A percentile compares a stretch with the other conserved stretches of the same genome.
Conservation (phyloP, 495 filamentous ascomycete species). For the Penicillium samsonianum region DNA sequence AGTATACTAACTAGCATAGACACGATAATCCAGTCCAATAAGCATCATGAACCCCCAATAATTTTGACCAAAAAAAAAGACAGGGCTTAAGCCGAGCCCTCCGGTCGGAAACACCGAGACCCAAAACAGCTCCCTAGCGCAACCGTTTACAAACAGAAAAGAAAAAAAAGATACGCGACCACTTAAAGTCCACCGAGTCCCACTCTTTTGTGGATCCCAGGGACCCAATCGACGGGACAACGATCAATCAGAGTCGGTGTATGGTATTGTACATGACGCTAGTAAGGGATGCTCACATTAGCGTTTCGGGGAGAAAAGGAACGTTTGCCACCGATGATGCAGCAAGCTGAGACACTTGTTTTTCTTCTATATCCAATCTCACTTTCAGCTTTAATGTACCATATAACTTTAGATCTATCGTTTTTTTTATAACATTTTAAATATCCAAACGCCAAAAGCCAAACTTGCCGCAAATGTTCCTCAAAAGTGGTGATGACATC, state of each 20-base stretch:
- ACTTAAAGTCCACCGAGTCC: slow-evolving; percentile 2
- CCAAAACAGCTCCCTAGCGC: slow-evolving; percentile 43
- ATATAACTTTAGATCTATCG: slow-evolving; percentile 2
- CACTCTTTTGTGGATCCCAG: slow-evolving; percentile 15
- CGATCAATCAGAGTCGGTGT: slow-evolving; percentile 11
- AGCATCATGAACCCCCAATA: not conserved
- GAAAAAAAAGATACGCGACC: slow-evolving; percentile 1
- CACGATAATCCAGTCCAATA: too few species aligned
- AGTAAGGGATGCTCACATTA: slow-evolving; percentile 29
- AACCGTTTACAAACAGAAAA: slow-evolving; percentile 33
- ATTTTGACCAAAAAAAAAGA: not conserved
- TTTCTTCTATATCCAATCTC: slow-evolving; percentile 1
- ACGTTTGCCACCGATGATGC: slow-evolving; percentile 25
- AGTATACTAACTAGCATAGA: not conserved
- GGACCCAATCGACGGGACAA: slow-evolving; percentile 19
- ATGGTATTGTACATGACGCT: slow-evolving; percentile 15
- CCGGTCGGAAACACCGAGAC: slow-evolving; percentile 28
- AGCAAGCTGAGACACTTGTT: slow-evolving; percentile 10
- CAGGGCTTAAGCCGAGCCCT: slow-evolving; percentile 12
- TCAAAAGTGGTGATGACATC: slow-evolving; percentile 21
- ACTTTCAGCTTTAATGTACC: not conserved
- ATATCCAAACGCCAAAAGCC: not conserved
- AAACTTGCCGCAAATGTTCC: not conserved
- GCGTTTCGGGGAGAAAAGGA: slow-evolving; percentile 24
- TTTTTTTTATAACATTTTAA: not conserved